Base-by-base conservation (phyloP, 768 basidiomycete genomes). In the Calocybe gangraenosa region DNA sequence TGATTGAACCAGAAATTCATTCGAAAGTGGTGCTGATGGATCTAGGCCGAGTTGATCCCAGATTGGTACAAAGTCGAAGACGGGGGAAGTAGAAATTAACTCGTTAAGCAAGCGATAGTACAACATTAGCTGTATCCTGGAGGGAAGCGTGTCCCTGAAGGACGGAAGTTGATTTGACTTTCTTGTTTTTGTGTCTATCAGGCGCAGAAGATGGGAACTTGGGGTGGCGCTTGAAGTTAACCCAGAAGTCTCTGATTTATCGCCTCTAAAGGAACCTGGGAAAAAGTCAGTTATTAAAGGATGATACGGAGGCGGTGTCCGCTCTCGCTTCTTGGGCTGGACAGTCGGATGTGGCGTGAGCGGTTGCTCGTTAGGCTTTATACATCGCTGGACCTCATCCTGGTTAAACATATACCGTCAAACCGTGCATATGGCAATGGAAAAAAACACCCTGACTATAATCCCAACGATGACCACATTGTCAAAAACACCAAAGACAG, bases 101-200 rank as follows among this genome's bases (percentile, higher is more conserved):
- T 65, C 63, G 17, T 70, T 67, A 30, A 92, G 69, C 41, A 92
- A 75, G 14, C 78, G 78, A 53, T 78, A 74, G 57, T 92, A 92
- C 30, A 89, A 63, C 84, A 88, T 88, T 3, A 91, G 71, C 58
- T 92, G 89, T 28, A 89, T 63, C 6, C 77, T 76, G 0, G 87
- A 71, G 1, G 79, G 59, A 11, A 75, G 58, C 0, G 79, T 71
- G 50, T 89, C 87, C 32, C 73, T 69, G 11, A 80, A 69, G 3
- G 69, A 59, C 1, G 88, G 87, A 1, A 89, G 51, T 11, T 60
- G 68, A 1, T 65, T 48, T 2, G 61, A 58, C 10, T 60, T 66
- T 36, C 88, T 75, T 14, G 87, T 88, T 60, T 92, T 92, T 36
- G 82, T 84, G 53, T 92, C 89, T 14, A 76, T 59, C 20, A 84